Conservation (phyloP, 805 yeast genomes). For the Starmerella bombicola region DNA sequence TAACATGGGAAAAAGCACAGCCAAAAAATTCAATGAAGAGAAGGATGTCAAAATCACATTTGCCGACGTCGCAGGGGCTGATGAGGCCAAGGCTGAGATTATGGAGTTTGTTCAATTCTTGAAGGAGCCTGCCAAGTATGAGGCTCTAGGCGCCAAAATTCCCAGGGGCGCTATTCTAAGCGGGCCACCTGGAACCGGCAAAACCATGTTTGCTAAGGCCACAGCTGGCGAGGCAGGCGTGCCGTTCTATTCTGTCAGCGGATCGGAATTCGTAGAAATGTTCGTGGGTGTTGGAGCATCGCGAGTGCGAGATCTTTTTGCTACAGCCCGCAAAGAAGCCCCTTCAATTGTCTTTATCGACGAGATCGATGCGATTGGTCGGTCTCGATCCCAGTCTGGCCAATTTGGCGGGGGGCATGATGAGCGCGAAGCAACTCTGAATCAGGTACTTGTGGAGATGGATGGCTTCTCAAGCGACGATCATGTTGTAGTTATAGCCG, state of each 20-base stretch:
- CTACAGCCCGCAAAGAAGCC: conserved; percentile 83
- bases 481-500: conserved; percentile 93
- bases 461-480: conserved; percentile 88
- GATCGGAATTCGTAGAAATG: conserved; percentile 97
- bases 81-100: conserved; percentile 92
- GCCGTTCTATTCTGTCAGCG: conserved; percentile 89
- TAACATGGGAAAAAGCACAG: conserved; percentile 79
- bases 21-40: conserved; percentile 82
- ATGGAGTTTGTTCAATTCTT: conserved; percentile 95
- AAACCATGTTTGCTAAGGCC: conserved; percentile 90
- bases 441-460: conserved; percentile 95
- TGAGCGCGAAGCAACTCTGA: conserved; percentile 91
- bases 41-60: conserved; percentile 80
- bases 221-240: conserved; percentile 99
- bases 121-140: conserved; percentile 81
- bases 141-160: conserved; percentile 86
- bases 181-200: conserved; percentile 99
- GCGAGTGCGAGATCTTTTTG: conserved; percentile 88
- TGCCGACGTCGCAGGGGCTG: conserved; percentile 93
- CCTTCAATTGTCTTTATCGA: conserved; percentile 95
- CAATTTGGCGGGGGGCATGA: conserved; percentile 68
- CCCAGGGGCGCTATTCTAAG: conserved; percentile 96
- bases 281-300: conserved; percentile 99
- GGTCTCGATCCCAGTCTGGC: conserved; percentile 50
- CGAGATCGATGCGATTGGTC: conserved; percentile 99